Conservation (phyloP, 1,139 yeast species). For the Blastobotrys arbuscula region DNA sequence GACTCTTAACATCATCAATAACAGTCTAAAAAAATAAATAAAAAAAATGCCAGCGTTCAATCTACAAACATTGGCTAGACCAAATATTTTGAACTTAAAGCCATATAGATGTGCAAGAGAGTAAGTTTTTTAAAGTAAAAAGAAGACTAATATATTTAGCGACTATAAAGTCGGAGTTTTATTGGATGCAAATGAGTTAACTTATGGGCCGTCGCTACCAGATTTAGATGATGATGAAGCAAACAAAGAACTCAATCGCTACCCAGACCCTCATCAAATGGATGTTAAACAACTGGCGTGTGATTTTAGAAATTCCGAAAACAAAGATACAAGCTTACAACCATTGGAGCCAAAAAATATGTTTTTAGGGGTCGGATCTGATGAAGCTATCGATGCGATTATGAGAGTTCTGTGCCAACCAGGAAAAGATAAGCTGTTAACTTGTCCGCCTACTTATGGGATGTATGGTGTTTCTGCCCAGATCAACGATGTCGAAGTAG, state of each 20-base stretch:
- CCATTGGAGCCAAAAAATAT: slow-evolving; percentile 59
- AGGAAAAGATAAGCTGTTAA: slow-evolving; percentile 69
- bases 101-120: slow-evolving; percentile 97
- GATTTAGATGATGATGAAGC: slow-evolving; percentile 37
- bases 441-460: slow-evolving; percentile 96
- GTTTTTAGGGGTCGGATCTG: slow-evolving; percentile 95
- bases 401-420: slow-evolving; percentile 84
- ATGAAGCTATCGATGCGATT: slow-evolving; percentile 86
- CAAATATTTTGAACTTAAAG: slow-evolving; percentile 71
- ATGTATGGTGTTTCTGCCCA: slow-evolving; percentile 92
- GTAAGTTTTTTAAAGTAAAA: too few relatives aligned
- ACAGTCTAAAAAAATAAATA: too few relatives aligned
- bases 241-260: slow-evolving; percentile 61
- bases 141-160: too few relatives aligned
- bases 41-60: slow-evolving; percentile 42
- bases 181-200: slow-evolving; percentile 92
- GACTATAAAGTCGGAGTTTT: slow-evolving; percentile 82
- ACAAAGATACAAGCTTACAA: slow-evolving; percentile 17
- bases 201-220: slow-evolving; percentile 77
- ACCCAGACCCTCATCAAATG: slow-evolving; percentile 96
- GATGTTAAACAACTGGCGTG: slow-evolving; percentile 68
- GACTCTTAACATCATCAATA: too few relatives aligned
- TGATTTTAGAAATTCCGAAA: slow-evolving; percentile 56
- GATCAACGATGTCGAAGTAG: slow-evolving; percentile 78
- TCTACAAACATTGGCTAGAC: slow-evolving; percentile 61